Evolutionary conservation across 129 eudicot species (phyloP).

Genomic region (Flaveria robusta): DNA sequence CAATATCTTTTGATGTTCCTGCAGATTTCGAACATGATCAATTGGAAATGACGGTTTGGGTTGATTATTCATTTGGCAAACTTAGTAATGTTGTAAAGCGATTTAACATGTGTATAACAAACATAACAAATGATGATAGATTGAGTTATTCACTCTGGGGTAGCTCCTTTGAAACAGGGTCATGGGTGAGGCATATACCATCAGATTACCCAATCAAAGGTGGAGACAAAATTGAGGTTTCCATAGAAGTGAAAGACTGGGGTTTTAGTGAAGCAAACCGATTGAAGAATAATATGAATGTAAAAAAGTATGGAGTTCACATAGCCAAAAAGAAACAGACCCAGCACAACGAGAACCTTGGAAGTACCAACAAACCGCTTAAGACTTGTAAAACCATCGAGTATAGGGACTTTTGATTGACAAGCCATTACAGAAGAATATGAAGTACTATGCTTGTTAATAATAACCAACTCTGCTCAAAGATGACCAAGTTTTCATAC

Average conservation of each 20-base stretch:
- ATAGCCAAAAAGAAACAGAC: not conserved
- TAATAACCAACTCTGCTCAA: too few species aligned
- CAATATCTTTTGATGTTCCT: slow-evolving; percentile 23
- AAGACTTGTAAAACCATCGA: not conserved
- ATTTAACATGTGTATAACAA: not conserved
- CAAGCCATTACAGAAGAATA: not conserved
- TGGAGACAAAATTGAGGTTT: slow-evolving; percentile 25
- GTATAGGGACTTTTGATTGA: not conserved
- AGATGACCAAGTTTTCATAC: not conserved
- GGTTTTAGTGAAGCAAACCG: not conserved
- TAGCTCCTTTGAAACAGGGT: slow-evolving; percentile 26
- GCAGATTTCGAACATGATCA: slow-evolving; percentile 6
- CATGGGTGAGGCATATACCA: slow-evolving; percentile 30
- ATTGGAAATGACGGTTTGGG: slow-evolving; percentile 23
- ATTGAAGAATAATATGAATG: not conserved
- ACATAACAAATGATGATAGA: slow-evolving; percentile 27
- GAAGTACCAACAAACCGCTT: not conserved
- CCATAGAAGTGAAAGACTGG: not conserved
- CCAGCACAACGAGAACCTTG: not conserved
- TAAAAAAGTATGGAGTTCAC: slow-evolving; percentile 26
- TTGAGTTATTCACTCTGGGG: slow-evolving; percentile 6
- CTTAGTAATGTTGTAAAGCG: not conserved
- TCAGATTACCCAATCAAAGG: slow-evolving; percentile 14
- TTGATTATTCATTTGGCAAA: slow-evolving; percentile 27
- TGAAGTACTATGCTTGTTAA: not conserved